These are phyloP conservation scores for Xylariaceae sp. DNA, from an alignment of 2,329 filamentous ascomycete genomes.

Conservation along the genomic window DNA sequence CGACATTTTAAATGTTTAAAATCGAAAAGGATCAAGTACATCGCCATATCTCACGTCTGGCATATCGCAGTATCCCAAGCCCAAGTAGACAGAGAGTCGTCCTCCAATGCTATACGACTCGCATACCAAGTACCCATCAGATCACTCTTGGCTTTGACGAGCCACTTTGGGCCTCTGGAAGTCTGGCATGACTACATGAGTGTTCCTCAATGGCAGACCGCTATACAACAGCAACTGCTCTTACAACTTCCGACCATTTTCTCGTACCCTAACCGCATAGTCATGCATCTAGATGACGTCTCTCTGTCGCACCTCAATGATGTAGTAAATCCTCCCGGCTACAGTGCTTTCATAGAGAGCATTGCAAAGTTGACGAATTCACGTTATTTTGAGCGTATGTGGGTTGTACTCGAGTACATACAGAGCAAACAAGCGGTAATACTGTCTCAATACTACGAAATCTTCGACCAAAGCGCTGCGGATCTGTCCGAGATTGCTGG, in stretches of 20 bases:
- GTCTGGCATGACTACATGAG: slow-evolving; percentile 23
- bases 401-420: slow-evolving; percentile 24
- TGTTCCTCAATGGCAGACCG: slow-evolving; percentile 18
- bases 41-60: slow-evolving; percentile 23
- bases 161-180: slow-evolving; percentile 10
- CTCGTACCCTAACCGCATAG: slow-evolving; percentile 16
- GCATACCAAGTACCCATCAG: slow-evolving; percentile 20
- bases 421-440: slow-evolving; percentile 11
- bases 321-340: slow-evolving; percentile 5
- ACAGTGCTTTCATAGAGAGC: slow-evolving; percentile 12
- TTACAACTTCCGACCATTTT: slow-evolving; percentile 18
- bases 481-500: slow-evolving; percentile 7
- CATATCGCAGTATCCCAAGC: slow-evolving; percentile 18
- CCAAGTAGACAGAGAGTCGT: slow-evolving; percentile 12
- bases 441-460: slow-evolving; percentile 14
- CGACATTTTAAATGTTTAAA: slow-evolving; percentile 23
- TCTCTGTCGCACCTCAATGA: slow-evolving; percentile 6
- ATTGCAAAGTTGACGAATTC: slow-evolving; percentile 19
- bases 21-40: slow-evolving; percentile 17
- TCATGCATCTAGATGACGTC: slow-evolving; percentile 22
- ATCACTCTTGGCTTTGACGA: slow-evolving; percentile 12
- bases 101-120: slow-evolving; percentile 5
- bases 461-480: slow-evolving; percentile 9
- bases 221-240: slow-evolving; percentile 16
- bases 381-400: slow-evolving; percentile 21